Evolutionary conservation across 352 stramenopile genomes (phyloP).

Genomic region (Pythium dissotocum): DNA sequence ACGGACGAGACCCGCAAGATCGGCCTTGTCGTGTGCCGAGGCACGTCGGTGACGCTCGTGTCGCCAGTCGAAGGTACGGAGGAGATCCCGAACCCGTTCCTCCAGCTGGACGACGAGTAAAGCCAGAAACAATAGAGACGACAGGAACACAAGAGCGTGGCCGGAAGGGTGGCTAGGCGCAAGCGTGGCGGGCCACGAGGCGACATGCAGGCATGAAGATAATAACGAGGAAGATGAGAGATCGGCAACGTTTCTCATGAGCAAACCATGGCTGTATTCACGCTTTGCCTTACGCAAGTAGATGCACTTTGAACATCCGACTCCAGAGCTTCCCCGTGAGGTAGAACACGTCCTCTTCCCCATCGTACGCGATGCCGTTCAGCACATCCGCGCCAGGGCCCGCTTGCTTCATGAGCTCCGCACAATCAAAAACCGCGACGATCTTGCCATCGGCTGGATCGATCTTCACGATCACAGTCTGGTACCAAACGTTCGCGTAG

Average conservation of each 20-base stretch:
- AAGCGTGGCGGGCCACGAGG: not conserved
- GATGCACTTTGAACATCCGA: slow-evolving; percentile 87
- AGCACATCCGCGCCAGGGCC: slow-evolving; percentile 74
- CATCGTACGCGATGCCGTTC: slow-evolving; percentile 94
- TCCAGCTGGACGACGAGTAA: slow-evolving; percentile 74
- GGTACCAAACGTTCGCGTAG: slow-evolving; percentile 95
- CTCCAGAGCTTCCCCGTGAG: slow-evolving; percentile 94
- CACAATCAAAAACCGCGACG: slow-evolving; percentile 89
- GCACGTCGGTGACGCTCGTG: slow-evolving; percentile 91
- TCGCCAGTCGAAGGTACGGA: slow-evolving; percentile 89
- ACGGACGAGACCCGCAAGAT: slow-evolving; percentile 92
- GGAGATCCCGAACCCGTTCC: slow-evolving; percentile 92
- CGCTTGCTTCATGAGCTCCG: slow-evolving; percentile 50
- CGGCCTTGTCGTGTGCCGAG: slow-evolving; percentile 93
- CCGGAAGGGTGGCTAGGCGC: not conserved
- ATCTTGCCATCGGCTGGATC: slow-evolving; percentile 83
- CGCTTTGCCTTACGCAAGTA: slow-evolving; percentile 38
- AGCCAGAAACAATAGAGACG: slow-evolving; percentile 1
- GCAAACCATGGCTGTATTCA: not conserved
- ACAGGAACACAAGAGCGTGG: not conserved
- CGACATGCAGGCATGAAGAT: not conserved
- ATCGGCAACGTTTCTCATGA: not conserved
- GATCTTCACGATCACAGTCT: slow-evolving; percentile 92
- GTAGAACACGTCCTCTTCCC: slow-evolving; percentile 89
- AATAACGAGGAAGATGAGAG: not conserved